Evolutionary conservation across 768 basidiomycete species (phyloP).

Genomic region (Vararia minispora): DNA sequence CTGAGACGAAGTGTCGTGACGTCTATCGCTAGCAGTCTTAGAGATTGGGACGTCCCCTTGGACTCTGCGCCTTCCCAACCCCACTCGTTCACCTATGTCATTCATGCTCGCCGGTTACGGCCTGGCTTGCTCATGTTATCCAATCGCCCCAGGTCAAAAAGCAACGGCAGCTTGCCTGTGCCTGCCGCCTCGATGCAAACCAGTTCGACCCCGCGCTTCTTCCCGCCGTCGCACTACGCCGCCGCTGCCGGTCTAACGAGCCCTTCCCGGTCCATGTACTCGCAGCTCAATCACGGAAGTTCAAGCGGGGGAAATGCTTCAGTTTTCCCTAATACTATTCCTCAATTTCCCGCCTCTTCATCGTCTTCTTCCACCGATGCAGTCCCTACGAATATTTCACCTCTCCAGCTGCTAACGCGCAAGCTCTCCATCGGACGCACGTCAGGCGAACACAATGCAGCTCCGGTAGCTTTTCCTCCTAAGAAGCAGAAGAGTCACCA

Average conservation of each 20-base stretch:
- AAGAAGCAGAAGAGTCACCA: slow-evolving; percentile 28
- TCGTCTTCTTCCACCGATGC: slow-evolving; percentile 12
- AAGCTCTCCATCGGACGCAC: slow-evolving; percentile 5
- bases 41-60: too few species aligned
- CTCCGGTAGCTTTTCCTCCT: not conserved
- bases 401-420: slow-evolving; percentile 11
- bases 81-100: too few species aligned
- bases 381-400: slow-evolving; percentile 9
- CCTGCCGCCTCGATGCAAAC: slow-evolving; percentile 8
- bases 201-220: slow-evolving; percentile 16
- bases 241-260: slow-evolving; percentile 21
- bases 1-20: too few species aligned
- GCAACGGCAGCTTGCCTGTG: too few species aligned
- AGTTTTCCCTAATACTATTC: slow-evolving; percentile 1
- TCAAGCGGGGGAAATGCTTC: not conserved
- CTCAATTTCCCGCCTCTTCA: slow-evolving; percentile 9
- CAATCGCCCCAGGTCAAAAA: too few species aligned
- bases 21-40: too few species aligned
- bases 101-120: too few species aligned
- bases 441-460: slow-evolving; percentile 1
- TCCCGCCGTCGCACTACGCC: slow-evolving; percentile 26
- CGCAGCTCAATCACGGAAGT: not conserved
- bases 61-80: too few species aligned
- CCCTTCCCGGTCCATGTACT: not conserved
- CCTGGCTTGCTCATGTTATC: too few species aligned